These are phyloP conservation scores for Collybia mongolica DNA, from an alignment of 768 basidiomycete genomes.

Conservation along the genomic window DNA sequence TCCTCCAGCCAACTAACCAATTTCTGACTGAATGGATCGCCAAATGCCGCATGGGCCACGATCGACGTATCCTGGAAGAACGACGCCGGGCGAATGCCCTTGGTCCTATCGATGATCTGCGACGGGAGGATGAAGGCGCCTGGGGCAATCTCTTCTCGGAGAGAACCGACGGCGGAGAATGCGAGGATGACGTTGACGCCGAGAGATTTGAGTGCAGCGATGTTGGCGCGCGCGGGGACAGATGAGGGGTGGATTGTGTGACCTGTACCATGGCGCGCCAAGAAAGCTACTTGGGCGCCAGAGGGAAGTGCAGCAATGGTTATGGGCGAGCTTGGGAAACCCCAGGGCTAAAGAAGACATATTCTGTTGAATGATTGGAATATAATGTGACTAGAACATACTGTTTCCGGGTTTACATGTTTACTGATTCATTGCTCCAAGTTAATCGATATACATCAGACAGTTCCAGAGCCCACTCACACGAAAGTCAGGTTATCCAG, in stretches of 20 bases:
- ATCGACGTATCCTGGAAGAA: slow-evolving; percentile 83
- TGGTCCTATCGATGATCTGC: slow-evolving; percentile 96
- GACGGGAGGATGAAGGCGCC: slow-evolving; percentile 86
- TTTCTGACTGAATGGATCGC: slow-evolving; percentile 79
- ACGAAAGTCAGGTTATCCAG: slow-evolving; percentile 87
- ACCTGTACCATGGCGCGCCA: slow-evolving; percentile 85
- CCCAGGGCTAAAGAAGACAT: slow-evolving; percentile 73
- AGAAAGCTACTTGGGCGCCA: slow-evolving; percentile 80
- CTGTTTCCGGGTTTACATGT: slow-evolving; percentile 79
- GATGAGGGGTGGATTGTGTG: slow-evolving; percentile 79
- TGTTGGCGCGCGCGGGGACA: slow-evolving; percentile 89
- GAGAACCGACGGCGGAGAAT: slow-evolving; percentile 93
- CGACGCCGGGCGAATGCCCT: slow-evolving; percentile 83
- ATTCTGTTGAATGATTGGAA: background rate
- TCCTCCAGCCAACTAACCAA: slow-evolving; percentile 66
- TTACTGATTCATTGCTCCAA: slow-evolving; percentile 43
- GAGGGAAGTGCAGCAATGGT: slow-evolving; percentile 88
- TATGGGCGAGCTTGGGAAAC: slow-evolving; percentile 86
- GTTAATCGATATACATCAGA: background rate
- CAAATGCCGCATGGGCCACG: slow-evolving; percentile 93
- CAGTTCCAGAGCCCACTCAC: slow-evolving; percentile 44
- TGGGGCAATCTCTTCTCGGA: slow-evolving; percentile 90
- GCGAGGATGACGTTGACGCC: slow-evolving; percentile 89
- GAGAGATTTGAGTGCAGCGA: slow-evolving; percentile 90
- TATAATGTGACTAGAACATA: slow-evolving; percentile 30